These are phyloP conservation scores for Alternaria solani DNA, from an alignment of 2,329 filamentous ascomycete species.

Conservation along the genomic window DNA sequence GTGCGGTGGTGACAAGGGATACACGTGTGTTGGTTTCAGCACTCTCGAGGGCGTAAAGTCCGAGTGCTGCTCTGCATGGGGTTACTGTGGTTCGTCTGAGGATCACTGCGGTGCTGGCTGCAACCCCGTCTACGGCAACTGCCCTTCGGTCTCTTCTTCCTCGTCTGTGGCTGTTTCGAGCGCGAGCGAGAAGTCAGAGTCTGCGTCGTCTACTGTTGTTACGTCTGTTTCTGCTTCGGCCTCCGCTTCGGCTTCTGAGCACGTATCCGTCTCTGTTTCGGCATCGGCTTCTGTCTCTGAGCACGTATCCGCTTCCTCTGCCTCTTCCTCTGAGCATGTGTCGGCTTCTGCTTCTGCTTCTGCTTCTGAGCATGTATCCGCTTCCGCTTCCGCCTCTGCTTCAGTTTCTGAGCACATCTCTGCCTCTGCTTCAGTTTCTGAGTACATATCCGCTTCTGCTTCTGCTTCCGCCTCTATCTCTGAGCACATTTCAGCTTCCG, in stretches of 20 bases:
- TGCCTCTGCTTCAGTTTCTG: conserved; percentile 5
- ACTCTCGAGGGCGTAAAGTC: conserved; percentile 40
- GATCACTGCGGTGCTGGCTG: conserved; percentile 42
- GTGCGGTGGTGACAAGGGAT: conserved; percentile 35
- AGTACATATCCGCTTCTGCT: neutral
- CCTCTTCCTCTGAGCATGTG: no score
- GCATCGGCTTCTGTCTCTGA: conserved; percentile 1
- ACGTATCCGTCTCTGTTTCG: neutral
- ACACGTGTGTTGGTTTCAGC: conserved; percentile 32
- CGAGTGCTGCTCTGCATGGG: conserved; percentile 56
- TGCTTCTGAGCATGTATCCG: conserved; percentile 2
- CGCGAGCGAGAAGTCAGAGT: conserved; percentile 14
- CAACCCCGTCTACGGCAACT: conserved; percentile 39
- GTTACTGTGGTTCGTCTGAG: conserved; percentile 49
- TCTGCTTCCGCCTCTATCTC: neutral
- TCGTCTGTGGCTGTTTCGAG: conserved; percentile 4
- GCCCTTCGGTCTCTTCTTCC: conserved; percentile 14
- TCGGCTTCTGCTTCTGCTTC: neutral
- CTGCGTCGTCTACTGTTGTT: neutral
- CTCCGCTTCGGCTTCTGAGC: neutral
- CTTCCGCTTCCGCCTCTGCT: neutral
- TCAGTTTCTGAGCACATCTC: conserved; percentile 11
- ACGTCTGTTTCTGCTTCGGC: neutral
- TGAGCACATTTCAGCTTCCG: conserved; percentile 11
- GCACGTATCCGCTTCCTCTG: neutral